These are phyloP conservation scores for Fusarium heterosporum DNA, from an alignment of 2,329 filamentous ascomycete genomes.

Conservation along the genomic window DNA sequence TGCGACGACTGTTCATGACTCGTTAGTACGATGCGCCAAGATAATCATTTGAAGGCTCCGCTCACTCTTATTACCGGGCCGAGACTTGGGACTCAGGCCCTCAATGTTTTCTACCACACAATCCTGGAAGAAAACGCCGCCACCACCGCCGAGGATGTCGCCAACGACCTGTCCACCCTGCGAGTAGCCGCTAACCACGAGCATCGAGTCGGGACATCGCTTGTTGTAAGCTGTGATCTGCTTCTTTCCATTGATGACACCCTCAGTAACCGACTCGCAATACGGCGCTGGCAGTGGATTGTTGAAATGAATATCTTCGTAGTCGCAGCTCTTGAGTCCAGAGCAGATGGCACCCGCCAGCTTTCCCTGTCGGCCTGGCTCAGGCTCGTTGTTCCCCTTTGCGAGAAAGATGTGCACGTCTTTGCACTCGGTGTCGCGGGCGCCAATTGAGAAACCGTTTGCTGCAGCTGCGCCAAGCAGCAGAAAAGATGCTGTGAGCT, in stretches of 20 bases:
- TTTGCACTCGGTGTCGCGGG: constrained; percentile 13
- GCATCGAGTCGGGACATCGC: constrained; percentile 14
- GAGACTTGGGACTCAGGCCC: constrained; percentile 6
- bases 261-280: constrained; percentile 20
- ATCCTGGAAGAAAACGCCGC: constrained; percentile 21
- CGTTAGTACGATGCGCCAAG: not conserved
- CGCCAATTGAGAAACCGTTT: constrained; percentile 1
- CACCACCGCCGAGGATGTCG: constrained; percentile 24
- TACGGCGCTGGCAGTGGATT: constrained; percentile 10
- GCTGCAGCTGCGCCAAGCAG: not conserved
- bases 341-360: constrained; percentile 9
- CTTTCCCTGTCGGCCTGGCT: constrained; percentile 23
- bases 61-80: constrained; percentile 9
- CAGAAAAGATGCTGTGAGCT: not conserved
- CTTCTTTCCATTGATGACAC: constrained; percentile 21
- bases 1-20: constrained; percentile 2
- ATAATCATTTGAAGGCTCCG: not conserved
- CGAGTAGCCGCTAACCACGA: constrained; percentile 23
- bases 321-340: constrained; percentile 20
- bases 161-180: constrained; percentile 20
- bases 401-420: constrained; percentile 24
- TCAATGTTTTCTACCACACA: constrained; percentile 11
- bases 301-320: constrained; percentile 22
- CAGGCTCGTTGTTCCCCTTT: constrained; percentile 23
- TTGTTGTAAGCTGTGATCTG: constrained; percentile 27